phyloP scores from a whole-genome alignment of 208 protist genomes.

The Trypanosoma melophagium region DNA sequence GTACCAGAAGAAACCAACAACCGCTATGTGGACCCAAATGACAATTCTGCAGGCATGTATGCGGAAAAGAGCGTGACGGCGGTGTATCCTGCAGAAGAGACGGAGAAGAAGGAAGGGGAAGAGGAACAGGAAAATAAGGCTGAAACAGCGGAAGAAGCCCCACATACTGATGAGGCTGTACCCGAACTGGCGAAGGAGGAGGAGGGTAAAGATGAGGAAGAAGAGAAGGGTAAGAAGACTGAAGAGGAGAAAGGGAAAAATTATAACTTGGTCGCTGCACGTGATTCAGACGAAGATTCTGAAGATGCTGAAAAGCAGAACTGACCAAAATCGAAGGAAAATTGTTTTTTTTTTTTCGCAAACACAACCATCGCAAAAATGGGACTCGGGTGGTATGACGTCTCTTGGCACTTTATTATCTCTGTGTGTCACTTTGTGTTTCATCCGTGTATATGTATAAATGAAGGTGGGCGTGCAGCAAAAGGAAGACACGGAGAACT shows the following conservation, averaged over 20 bases:
- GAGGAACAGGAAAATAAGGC: slow-evolving; percentile 11
- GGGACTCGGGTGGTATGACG: too few species aligned
- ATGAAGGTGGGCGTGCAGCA: slow-evolving; percentile 1
- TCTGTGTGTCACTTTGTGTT: not conserved
- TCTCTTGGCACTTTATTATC: too few species aligned
- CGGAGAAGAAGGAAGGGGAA: slow-evolving; percentile 4
- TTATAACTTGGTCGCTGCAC: slow-evolving; percentile 16
- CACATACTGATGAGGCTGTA: too few species aligned
- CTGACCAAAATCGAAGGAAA: not conserved
- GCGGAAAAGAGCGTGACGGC: not conserved
- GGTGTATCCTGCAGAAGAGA: not conserved
- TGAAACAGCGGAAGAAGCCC: too few species aligned
- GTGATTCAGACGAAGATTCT: slow-evolving; percentile 33
- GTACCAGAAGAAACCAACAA: not conserved
- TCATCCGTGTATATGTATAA: not conserved
- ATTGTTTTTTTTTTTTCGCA: not conserved
- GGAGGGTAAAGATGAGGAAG: not conserved
- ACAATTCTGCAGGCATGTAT: not conserved
- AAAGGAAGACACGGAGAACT: not conserved
- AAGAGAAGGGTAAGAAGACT: slow-evolving; percentile 10
- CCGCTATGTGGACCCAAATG: slow-evolving; percentile 14
- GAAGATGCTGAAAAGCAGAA: not conserved
- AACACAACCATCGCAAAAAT: too few species aligned
- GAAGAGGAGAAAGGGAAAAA: slow-evolving; percentile 29
- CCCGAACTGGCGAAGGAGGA: too few species aligned